Evolutionary conservation across 139 green algal species (phyloP), one percentile per base, ranked within the genome.

Genomic region (Volvox reticuliferus): DNA sequence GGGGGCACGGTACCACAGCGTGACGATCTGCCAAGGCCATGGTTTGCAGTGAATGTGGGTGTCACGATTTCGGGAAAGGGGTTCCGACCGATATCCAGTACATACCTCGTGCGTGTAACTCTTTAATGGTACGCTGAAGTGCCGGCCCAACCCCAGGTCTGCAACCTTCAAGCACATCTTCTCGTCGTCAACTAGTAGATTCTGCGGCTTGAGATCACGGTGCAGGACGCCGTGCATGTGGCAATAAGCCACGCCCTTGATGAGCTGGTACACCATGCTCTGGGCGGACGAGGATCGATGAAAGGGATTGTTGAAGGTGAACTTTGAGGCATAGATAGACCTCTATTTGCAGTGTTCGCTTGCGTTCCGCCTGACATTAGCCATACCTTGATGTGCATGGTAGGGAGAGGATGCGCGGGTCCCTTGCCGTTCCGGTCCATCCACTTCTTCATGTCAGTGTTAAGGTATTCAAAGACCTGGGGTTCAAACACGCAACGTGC

Each of bases 391-490:
- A 99, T 91, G 14, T 96, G 82, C 32, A 88, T 50, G 0, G 95
- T 93, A 12, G 93, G 75, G 44, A 97, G 89, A 0, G 96, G 95
- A 88, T 96, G 79, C 2, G 93, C 77, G 1, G 97, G 96, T 3
- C 98, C 97, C 50, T 97, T 98, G 65, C 98, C 97, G 85, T 95
- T 97, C 55, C 96, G 92, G 94, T 99, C 98, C 98, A 99, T 99
- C 94, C 96, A 99, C 92, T 99, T 99, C 94, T 99, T 99, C 24
- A 99, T 95, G 93, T 99, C 98, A n/a, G 97, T 98, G 87, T 96
- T 96, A 18, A 99, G 95, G 93, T 98, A 99, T 92, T 99, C 98
- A 92, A 99, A 99, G 1, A 99, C 96, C 93, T 97, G 92, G 55
- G 24, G 78, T 30, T 14, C 67, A 84, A 82, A 28, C 65, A 73